These are phyloP conservation scores for Mycosphaerella arachidis DNA, from an alignment of 2,329 filamentous ascomycete genomes.

Conservation along the genomic window DNA sequence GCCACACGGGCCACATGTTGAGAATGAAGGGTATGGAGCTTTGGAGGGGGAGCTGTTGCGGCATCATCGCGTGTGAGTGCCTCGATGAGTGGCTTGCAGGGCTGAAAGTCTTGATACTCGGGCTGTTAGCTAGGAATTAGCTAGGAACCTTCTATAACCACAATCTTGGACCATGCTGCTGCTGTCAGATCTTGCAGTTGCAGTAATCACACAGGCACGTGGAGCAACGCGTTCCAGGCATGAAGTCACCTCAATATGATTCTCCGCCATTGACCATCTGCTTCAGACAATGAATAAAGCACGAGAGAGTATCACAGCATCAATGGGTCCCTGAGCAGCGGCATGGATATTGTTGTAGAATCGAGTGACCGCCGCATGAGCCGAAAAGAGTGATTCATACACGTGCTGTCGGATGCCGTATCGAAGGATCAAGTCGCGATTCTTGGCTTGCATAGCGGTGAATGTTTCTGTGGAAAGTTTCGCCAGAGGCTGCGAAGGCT, in stretches of 20 bases:
- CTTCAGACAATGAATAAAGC: no score
- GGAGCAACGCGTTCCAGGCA: no score
- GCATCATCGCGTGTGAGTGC: background rate
- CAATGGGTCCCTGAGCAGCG: background rate
- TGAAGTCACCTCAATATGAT: no score
- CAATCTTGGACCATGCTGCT: background rate
- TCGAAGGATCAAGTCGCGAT: background rate
- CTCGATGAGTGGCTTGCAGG: conserved; percentile 5
- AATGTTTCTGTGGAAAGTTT: background rate
- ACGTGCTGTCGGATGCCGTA: background rate
- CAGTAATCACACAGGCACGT: no score
- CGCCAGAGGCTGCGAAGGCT: background rate
- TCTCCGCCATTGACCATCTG: no score
- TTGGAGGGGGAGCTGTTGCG: background rate
- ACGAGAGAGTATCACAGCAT: background rate
- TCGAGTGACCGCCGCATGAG: background rate
- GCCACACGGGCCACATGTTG: conserved; percentile 1
- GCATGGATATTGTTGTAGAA: background rate
- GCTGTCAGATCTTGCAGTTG: background rate
- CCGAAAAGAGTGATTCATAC: background rate
- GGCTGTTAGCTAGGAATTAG: background rate
- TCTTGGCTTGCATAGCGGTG: background rate
- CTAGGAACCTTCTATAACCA: no score
- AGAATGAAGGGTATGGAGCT: background rate
- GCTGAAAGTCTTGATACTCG: background rate